These are phyloP conservation scores for Sphaerostilbella broomeana DNA, from an alignment of 2,329 filamentous ascomycete species.

Conservation along the genomic window DNA sequence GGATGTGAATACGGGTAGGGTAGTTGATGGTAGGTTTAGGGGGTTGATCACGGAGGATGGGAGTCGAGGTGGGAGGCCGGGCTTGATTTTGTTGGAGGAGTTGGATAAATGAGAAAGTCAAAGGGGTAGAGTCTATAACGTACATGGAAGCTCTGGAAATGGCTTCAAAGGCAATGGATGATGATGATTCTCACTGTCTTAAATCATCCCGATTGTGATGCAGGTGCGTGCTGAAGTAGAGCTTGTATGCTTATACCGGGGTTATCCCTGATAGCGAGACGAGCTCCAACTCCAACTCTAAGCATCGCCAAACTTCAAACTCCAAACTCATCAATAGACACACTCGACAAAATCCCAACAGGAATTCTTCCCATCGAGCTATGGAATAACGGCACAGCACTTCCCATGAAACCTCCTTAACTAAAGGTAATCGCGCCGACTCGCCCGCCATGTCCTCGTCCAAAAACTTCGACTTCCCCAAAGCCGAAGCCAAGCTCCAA, in stretches of 20 bases:
- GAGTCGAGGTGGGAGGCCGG: conserved; percentile 42
- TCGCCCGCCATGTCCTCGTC: conserved; percentile 39
- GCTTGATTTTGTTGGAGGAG: conserved; percentile 41
- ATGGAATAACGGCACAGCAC: conserved; percentile 2
- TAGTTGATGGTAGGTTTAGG: conserved; percentile 30
- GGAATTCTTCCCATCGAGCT: neutral
- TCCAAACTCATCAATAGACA: neutral
- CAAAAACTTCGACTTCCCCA: conserved; percentile 56
- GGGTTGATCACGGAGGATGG: conserved; percentile 46
- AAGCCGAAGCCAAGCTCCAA: conserved; percentile 69
- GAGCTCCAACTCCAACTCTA: neutral
- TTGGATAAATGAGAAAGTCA: conserved; percentile 19
- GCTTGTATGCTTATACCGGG: conserved; percentile 19
- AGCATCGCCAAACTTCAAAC: neutral
- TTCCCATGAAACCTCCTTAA: neutral
- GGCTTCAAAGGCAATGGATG: no score
- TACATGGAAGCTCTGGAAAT: no score
- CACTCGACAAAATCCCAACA: no score
- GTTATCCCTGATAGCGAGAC: neutral
- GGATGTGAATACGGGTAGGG: conserved; percentile 27
- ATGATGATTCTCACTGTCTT: no score
- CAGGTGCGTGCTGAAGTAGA: no score
- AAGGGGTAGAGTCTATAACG: no score
- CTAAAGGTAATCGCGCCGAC: no score
- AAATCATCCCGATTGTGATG: no score